Base-by-base conservation (phyloP, 345 rosid genomes). In the Toxicodendron radicans region DNA sequence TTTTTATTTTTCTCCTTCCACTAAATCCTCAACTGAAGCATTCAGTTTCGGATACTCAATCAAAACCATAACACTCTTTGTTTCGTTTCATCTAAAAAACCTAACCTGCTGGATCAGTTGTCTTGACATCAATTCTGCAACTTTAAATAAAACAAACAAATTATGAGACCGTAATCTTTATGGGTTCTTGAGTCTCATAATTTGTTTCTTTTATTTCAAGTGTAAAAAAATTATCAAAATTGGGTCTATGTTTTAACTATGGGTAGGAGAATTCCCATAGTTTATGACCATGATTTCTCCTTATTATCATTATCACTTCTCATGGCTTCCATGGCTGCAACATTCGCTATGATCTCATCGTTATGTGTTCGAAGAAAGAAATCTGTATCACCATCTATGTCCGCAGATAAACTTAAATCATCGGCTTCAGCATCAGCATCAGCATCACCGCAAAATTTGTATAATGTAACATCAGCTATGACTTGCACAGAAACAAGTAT, bases 301-400 rank as follows among this genome's bases (percentile, higher is more conserved):
- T 20, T 70, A 24, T 6, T 77, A n/a, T 77, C 81, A 0, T 52
- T 76, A 0, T 75, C 77, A 27, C 46, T 85, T 53, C n/a, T 80
- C 12, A 35, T 68, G 16, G 76, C 78, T 2, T 64, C 84, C 2
- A 69, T 78, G 2, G 64, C 30, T 27, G 30, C 30, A 27, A 27
- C 30, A 27, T 61, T 81, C 41, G 82, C 87, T 38, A 71, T 85
- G 62, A 74, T 84, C 74, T 76, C 81, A 1, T 72, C 79, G 12
- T 68, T 90, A 12, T 92, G 97, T 16, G 76, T 83, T 7, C 48
- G 72, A n/a, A 79, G 73, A 60, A 80, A 77, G 75, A 7, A 76
- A 13, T 17, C 65, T 71, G 16, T 77, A 14, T 10, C 66, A 20
- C 30, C 69, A 1, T 45, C 65, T 38, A 27, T 78, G 16, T 13